Evolutionary conservation across 768 basidiomycete genomes (phyloP).

Genomic region (Termitomyces sp.): DNA sequence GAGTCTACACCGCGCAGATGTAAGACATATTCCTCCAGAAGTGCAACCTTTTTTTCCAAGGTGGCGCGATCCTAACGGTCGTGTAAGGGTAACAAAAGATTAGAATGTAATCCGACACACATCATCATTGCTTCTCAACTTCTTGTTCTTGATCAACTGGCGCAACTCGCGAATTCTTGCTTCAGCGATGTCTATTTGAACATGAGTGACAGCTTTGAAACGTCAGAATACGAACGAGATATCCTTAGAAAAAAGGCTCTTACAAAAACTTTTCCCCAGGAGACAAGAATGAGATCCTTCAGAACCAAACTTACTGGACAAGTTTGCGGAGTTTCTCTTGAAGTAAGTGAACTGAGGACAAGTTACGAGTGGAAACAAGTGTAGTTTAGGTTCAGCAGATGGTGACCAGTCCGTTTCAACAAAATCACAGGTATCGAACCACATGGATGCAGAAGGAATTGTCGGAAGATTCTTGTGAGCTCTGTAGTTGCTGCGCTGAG

Average conservation of each 20-base stretch:
- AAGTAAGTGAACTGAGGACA: slow-evolving; percentile 85
- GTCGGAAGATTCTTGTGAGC: slow-evolving; percentile 37
- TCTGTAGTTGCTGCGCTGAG: slow-evolving; percentile 43
- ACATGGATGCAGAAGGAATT: slow-evolving; percentile 42
- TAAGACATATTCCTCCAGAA: slow-evolving; percentile 57
- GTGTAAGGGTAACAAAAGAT: not conserved
- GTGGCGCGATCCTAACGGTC: slow-evolving; percentile 10
- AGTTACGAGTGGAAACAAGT: slow-evolving; percentile 64
- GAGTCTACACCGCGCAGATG: slow-evolving; percentile 44
- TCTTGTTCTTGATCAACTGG: slow-evolving; percentile 14
- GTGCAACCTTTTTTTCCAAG: slow-evolving; percentile 43
- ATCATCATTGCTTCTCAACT: slow-evolving; percentile 1
- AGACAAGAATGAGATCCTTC: slow-evolving; percentile 82
- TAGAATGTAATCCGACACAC: not conserved
- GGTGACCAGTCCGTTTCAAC: slow-evolving; percentile 70
- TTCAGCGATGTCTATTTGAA: slow-evolving; percentile 57
- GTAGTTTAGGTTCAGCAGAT: slow-evolving; percentile 47
- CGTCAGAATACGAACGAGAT: slow-evolving; percentile 1
- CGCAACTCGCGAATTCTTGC: slow-evolving; percentile 49
- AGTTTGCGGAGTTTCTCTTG: slow-evolving; percentile 47
- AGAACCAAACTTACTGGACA: slow-evolving; percentile 75
- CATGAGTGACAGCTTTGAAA: slow-evolving; percentile 49
- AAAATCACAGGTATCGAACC: slow-evolving; percentile 82
- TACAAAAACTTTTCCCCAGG: slow-evolving; percentile 67
- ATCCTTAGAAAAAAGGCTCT: slow-evolving; percentile 18